Conservation (phyloP, 2,329 filamentous ascomycete species). For the Venturia oleaginea region DNA sequence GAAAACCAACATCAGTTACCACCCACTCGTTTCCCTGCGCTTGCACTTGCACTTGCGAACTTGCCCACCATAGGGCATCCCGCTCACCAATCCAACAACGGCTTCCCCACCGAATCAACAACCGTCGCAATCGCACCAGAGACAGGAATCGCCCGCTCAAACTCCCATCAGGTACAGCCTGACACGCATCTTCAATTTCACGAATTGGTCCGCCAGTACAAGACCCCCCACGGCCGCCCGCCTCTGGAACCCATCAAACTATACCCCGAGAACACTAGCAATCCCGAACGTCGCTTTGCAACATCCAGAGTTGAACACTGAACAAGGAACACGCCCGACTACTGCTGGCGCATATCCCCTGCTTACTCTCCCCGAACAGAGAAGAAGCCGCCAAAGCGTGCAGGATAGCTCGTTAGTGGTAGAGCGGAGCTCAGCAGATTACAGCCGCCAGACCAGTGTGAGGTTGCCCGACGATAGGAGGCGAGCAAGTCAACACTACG, state of each 20-base stretch:
- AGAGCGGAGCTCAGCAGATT: conserved; percentile 31
- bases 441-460: conserved; percentile 44
- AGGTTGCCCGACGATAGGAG: conserved; percentile 28
- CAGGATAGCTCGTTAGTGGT: conserved; percentile 26
- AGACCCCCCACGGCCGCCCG: conserved; percentile 33
- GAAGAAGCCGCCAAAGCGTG: conserved; percentile 41
- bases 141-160: neutral
- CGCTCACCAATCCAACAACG: neutral
- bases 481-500: conserved; percentile 14
- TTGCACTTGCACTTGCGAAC: too few species aligned
- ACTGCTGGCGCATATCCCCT: conserved; percentile 43
- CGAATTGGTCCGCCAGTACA: conserved; percentile 17
- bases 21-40: neutral
- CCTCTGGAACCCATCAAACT: conserved; percentile 54
- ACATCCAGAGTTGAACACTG: conserved; percentile 20
- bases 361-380: conserved; percentile 48
- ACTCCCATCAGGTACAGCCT: conserved; percentile 19
- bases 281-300: conserved; percentile 37
- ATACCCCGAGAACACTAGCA: conserved; percentile 41
- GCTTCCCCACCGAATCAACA: neutral
- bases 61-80: neutral
- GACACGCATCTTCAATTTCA: conserved; percentile 33
- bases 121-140: neutral
- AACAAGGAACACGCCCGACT: conserved; percentile 20
- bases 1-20: neutral